These are phyloP conservation scores for Crepidotus variabilis DNA, from an alignment of 768 basidiomycete genomes.

Conservation along the genomic window DNA sequence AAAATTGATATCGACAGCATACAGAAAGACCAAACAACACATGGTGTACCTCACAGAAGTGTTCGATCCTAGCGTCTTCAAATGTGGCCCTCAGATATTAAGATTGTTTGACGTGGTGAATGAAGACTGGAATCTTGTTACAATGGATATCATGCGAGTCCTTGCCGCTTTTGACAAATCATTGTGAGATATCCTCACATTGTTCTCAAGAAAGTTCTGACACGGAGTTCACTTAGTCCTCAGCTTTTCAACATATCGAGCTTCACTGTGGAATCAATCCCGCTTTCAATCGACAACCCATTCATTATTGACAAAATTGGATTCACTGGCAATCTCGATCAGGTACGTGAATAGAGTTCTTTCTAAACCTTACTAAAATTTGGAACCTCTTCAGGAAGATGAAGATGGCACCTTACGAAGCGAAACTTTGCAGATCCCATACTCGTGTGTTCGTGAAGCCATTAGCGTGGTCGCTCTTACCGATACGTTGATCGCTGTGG, in stretches of 20 bases:
- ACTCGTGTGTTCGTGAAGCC: constrained; percentile 12
- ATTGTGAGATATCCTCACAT: constrained; percentile 36
- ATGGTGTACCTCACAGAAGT: constrained; percentile 48
- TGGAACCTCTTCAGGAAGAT: constrained; percentile 28
- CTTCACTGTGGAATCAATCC: constrained; percentile 30
- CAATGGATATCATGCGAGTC: constrained; percentile 40
- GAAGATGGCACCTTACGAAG: constrained; percentile 22
- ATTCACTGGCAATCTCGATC: constrained; percentile 49
- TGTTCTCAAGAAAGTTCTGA: background rate
- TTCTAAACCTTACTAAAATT: background rate
- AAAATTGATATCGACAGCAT: constrained; percentile 45
- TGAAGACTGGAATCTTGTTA: constrained; percentile 51
- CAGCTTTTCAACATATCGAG: constrained; percentile 50
- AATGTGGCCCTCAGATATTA: constrained; percentile 34
- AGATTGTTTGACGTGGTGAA: constrained; percentile 37
- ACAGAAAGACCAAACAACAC: constrained; percentile 33
- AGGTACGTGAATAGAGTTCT: constrained; percentile 21
- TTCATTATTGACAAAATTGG: constrained; percentile 48
- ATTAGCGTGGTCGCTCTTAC: background rate
- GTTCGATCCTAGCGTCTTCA: constrained; percentile 36
- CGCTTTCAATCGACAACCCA: constrained; percentile 35
- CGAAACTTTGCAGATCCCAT: constrained; percentile 41
- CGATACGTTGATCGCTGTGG: background rate
- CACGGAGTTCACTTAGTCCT: constrained; percentile 35
- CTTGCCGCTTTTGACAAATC: constrained; percentile 42